phyloP scores from a whole-genome alignment of 257 asterid genomes.

The Leptodermis oblonga region DNA sequence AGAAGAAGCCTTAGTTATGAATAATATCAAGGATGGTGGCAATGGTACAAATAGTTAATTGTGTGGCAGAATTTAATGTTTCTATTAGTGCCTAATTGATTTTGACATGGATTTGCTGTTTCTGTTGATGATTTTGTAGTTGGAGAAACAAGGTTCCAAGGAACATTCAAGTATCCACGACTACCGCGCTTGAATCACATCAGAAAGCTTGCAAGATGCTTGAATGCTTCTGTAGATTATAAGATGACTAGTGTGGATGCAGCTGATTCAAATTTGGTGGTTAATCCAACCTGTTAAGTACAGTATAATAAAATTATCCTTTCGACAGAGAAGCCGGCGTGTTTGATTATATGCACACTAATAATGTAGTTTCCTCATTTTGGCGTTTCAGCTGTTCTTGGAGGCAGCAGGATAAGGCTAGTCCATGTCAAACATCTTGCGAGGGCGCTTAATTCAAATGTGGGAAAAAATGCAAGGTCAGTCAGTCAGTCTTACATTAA shows the following conservation, averaged over 20 bases:
- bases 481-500: no score
- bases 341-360: neutral
- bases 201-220: slow-evolving; percentile 28
- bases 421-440: slow-evolving; percentile 34
- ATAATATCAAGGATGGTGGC: slow-evolving; percentile 8
- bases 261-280: neutral
- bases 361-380: neutral
- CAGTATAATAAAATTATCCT: neutral
- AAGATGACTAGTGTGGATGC: neutral
- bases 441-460: slow-evolving; percentile 23
- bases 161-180: slow-evolving; percentile 11
- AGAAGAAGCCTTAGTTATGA: neutral
- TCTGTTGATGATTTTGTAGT: neutral
- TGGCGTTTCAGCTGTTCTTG: slow-evolving; percentile 18
- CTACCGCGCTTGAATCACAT: slow-evolving; percentile 26
- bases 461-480: no score
- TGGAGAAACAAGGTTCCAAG: slow-evolving; percentile 12
- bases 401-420: slow-evolving; percentile 23
- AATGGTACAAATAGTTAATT: neutral
- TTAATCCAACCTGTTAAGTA: slow-evolving; percentile 18
- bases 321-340: neutral
- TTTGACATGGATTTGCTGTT: neutral
- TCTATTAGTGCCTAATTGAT: neutral
- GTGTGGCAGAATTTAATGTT: no score
- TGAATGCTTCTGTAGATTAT: slow-evolving; percentile 19